Evolutionary conservation across 75 land plant genomes (phyloP).

Genomic region (Larix kaempferi): DNA sequence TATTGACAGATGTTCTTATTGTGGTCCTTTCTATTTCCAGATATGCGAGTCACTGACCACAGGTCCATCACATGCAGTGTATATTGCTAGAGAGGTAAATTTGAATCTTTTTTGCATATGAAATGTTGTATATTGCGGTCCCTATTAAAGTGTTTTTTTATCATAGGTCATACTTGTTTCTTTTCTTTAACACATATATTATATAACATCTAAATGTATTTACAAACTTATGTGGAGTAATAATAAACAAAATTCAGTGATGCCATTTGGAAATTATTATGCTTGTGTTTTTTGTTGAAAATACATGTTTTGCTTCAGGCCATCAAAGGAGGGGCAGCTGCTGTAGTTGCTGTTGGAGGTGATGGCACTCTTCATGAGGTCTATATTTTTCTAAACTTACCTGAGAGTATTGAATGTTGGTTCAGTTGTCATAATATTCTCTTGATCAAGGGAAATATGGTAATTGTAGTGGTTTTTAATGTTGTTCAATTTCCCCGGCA

Average conservation of each 20-base stretch:
- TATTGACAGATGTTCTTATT: background rate
- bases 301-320: slow-evolving; percentile 41
- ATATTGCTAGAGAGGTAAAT: slow-evolving; percentile 84
- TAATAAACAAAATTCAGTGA: background rate
- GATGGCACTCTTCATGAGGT: slow-evolving; percentile 99
- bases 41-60: slow-evolving; percentile 74
- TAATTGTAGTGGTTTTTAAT: background rate
- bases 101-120: background rate
- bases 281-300: background rate
- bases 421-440: background rate
- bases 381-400: slow-evolving; percentile 1
- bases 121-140: background rate
- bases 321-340: slow-evolving; percentile 83
- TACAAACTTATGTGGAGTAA: background rate
- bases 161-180: background rate
- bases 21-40: slow-evolving; percentile 23
- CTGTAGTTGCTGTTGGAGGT: slow-evolving; percentile 95
- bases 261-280: background rate
- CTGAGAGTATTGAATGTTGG: slow-evolving; percentile 3
- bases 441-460: background rate
- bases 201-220: background rate
- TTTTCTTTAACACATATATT: background rate
- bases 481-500: background rate
- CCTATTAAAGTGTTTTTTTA: background rate
- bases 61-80: slow-evolving; percentile 85